Evolutionary conservation across 768 basidiomycete genomes (phyloP).

Genomic region (Boletus pseudo-olivaceus): DNA sequence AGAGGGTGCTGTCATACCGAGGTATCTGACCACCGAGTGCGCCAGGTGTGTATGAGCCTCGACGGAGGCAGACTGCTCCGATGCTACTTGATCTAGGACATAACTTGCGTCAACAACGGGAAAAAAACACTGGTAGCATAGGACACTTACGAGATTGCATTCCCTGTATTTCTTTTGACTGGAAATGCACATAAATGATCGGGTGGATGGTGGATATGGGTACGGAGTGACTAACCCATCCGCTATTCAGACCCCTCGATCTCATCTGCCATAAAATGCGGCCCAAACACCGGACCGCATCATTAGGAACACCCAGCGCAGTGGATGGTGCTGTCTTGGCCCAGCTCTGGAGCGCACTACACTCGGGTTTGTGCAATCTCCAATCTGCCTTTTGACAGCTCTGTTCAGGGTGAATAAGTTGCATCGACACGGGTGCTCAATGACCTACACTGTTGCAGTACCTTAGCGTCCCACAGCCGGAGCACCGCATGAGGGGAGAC

Average conservation of each 20-base stretch:
- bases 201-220: not conserved
- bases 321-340: slow-evolving; percentile 45
- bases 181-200: not conserved
- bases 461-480: slow-evolving; percentile 60
- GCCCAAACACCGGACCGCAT: slow-evolving; percentile 76
- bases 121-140: not conserved
- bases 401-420: slow-evolving; percentile 3
- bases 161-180: slow-evolving; percentile 62
- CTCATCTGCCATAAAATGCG: slow-evolving; percentile 67
- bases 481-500: slow-evolving; percentile 61
- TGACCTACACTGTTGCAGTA: slow-evolving; percentile 73
- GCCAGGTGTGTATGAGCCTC: slow-evolving; percentile 68
- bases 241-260: slow-evolving; percentile 49
- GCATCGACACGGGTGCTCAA: not conserved
- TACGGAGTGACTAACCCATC: slow-evolving; percentile 48
- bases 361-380: slow-evolving; percentile 76
- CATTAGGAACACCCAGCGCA: slow-evolving; percentile 56
- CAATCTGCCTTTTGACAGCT: slow-evolving; percentile 79
- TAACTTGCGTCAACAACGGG: not conserved
- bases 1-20: slow-evolving; percentile 54
- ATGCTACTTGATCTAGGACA: slow-evolving; percentile 51
- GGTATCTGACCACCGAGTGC: slow-evolving; percentile 69
- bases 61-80: slow-evolving; percentile 43
- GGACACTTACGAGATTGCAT: slow-evolving; percentile 72
- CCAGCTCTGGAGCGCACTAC: slow-evolving; percentile 63